phyloP scores from a whole-genome alignment of 208 protist species.

The Willaertia magna region DNA sequence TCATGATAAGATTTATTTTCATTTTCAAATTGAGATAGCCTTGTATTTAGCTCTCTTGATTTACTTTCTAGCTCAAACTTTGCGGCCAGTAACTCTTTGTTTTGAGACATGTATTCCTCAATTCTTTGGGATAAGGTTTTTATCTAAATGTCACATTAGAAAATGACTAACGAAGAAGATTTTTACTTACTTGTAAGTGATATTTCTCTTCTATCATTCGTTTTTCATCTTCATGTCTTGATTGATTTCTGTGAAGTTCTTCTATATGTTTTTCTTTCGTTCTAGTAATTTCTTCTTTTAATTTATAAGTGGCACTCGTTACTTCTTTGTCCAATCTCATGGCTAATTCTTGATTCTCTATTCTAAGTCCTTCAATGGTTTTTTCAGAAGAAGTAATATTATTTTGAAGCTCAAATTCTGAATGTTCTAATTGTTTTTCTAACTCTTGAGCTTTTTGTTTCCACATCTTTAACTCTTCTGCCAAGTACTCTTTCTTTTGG shows the following conservation, averaged over 20 bases:
- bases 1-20: background rate
- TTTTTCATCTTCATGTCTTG: background rate
- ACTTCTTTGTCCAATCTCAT: background rate
- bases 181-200: too few relatives aligned
- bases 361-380: background rate
- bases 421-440: background rate
- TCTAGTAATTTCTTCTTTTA: background rate
- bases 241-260: background rate
- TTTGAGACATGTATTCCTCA: background rate
- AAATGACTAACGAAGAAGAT: too few relatives aligned
- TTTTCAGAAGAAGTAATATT: background rate
- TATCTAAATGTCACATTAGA: background rate
- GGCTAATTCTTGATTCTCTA: background rate
- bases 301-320: background rate
- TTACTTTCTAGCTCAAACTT: background rate
- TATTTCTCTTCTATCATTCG: background rate
- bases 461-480: background rate
- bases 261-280: background rate
- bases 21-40: background rate
- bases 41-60: background rate
- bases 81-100: background rate
- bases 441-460: background rate
- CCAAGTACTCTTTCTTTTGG: background rate
- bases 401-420: background rate
- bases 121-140: background rate